Evolutionary conservation across 805 yeast genomes (phyloP), one percentile per base, ranked within the genome.

Genomic region (Metschnikowia kofuensis): DNA sequence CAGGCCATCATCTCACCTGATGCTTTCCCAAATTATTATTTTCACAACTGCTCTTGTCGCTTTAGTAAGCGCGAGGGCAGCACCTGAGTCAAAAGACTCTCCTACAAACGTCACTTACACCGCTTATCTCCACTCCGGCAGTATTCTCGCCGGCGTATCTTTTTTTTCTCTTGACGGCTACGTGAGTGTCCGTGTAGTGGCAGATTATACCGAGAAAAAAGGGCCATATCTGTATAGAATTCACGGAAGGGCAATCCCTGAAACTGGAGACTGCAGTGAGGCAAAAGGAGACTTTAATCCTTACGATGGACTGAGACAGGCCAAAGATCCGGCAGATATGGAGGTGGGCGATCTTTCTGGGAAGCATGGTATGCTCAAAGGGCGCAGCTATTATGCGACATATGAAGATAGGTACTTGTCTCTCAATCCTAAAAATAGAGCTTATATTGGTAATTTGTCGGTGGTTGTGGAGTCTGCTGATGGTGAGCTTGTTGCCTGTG

Each of bases 271-370:
- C 51, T 62, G 66, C 46, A 58, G 62, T 16, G 74, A 63, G 32
- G 68, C 76, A 12, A 47, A 44, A 35, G 61, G 45, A n/a, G 72
- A 67, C 59, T 67, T 72, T 50, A 63, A 72, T 56, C 76, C 76
- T 14, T 71, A 60, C 61, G 53, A 58, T 46, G 76, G 75, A 16
- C 49, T 51, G 21, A 53, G 48, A n/a, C 61, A 56, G 40, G 59
- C 66, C 15, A 55, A 69, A 27, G 49, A 52, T 26, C 45, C 55
- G 12, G 62, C 62, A 11, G 61, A 52, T 12, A 55, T 52, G 49
- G 72, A 71, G 55, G 63, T 63, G 36, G 73, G 76, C 40, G 75
- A 71, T 52, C 68, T 72, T 49, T 56, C 72, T 11, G 75, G 74
- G 29, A 69, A 65, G 56, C 71, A 69, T 54, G 76, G 76, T 26